Evolutionary conservation across 73 alveolate genomes (phyloP), one percentile per base, ranked within the genome.

Genomic region (Paramecium sonneborni): DNA sequence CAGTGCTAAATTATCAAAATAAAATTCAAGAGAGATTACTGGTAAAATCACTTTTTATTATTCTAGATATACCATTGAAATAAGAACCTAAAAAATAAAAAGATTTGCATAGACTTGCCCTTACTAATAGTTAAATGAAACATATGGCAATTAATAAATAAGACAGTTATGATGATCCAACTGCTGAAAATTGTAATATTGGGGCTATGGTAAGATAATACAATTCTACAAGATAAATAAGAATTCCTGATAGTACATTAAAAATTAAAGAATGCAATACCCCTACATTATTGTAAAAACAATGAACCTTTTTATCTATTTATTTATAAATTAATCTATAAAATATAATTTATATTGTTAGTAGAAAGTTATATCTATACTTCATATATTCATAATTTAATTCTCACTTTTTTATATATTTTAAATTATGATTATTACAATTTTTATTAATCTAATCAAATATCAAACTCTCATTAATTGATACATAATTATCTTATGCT

Each of bases 61-160:
- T 2, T 23, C 26, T 41, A 62, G 84, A 62, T 62, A 62, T 62
- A 1, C 84, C 84, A 26, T 11, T 23, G 20, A 52, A 52, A 52
- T 30, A 52, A 30, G 43, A 52, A 21, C 24, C 90, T 1, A 79
- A 34, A 44, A 79, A 44, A 43, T 15, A 38, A 4, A 79, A 12
- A 6, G 90, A 79, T 79, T 44, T 43, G 10, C 90, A 79, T 79
- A 39, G 74, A 39, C 15, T 79, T 39, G 90, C 90, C 3, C 14
- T 70, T 11, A 43, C 18, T 30, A 46, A 79, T 20, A 62, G 39
- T 62, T 62, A 48, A 48, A 15, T 48, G 30, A 48, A 48, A 11
- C 32, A 39, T 28, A 79, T 10, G 26, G 32, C 21, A 43, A 79
- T 15, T 26, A 79, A 23, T 41, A 9, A 11, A 43, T 43, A 30